Base-by-base conservation (phyloP, 1,139 yeast species). In the Kluyveromyces sp. region DNA sequence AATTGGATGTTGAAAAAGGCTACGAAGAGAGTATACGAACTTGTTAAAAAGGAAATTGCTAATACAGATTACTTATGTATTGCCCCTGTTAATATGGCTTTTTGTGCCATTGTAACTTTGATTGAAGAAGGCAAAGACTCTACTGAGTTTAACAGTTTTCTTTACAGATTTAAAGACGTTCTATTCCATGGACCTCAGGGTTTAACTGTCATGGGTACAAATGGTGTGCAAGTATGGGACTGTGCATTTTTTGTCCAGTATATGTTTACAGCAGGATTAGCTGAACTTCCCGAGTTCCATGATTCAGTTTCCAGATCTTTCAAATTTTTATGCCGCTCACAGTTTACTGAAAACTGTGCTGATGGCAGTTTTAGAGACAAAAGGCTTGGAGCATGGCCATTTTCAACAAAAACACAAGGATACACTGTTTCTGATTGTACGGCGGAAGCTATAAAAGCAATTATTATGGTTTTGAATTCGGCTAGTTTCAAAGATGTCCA, bases 151-250 rank as follows among this genome's bases (percentile, higher is more conserved):
- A 59, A 72, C 46, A 69, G 73, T 34, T 75, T 83, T 37, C 63
- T 76, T 44, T 73, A 70, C 30, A 71, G 95, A 51, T 79, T 87
- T 71, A 76, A 81, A 43, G 97, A 92, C 58, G 81, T 80, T 36
- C 60, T 88, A 47, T 90, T 86, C 66, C 83, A 84, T 67, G 94
- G 96, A 0, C 84, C 92, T 0, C 86, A 83, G 60, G 99, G 99
- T 3, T 75, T 92, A 81, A 79, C 92, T 3, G 84, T 87, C 48
- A 87, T 86, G 86, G 99, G 99, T 7, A 94, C 99, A 0, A 94
- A 94, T 65, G 99, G 99, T 30, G 89, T 88, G 0, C 99, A 94
- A 65, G 90, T 85, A 1, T 94, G 99, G 98, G 99, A 94, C 65
- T 83, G 83, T 25, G 90, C 97, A 0, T 92, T 94, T 66, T 83